Percentiles rank a stretch among this genome's conserved stretches.
Evolutionary conservation across 2,329 filamentous ascomycete species (phyloP).

Genomic region (Tolypocladium capitatum): DNA sequence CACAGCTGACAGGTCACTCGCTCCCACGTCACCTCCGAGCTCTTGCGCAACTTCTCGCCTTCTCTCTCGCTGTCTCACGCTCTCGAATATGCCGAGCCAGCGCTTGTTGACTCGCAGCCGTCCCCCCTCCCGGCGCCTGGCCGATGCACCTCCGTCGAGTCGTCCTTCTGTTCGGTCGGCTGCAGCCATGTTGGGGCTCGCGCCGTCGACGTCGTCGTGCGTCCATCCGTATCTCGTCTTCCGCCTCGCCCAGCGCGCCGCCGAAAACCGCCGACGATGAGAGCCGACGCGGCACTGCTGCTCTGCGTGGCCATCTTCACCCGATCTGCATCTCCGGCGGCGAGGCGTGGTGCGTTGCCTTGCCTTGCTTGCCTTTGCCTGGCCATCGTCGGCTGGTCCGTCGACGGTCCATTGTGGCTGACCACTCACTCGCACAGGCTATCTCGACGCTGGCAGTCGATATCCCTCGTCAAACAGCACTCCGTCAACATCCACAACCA

Average conservation of each 20-base stretch:
- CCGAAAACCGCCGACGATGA: slow-evolving; percentile 7
- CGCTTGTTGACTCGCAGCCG: background rate
- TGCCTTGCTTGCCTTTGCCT: background rate
- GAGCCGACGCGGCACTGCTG: slow-evolving; percentile 4
- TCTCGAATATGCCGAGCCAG: background rate
- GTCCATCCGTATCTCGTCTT: background rate
- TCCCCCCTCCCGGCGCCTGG: background rate
- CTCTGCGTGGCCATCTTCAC: slow-evolving; percentile 6
- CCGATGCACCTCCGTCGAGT: background rate
- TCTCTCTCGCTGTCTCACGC: background rate
- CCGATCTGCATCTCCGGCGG: slow-evolving; percentile 4
- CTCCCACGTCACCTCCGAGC: too few species aligned
- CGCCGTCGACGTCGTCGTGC: background rate
- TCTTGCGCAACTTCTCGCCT: too few species aligned
- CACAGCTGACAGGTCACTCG: too few species aligned
- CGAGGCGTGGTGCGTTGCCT: slow-evolving; percentile 5
- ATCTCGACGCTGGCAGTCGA: background rate
- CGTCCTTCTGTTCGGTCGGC: background rate
- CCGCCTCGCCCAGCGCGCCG: background rate
- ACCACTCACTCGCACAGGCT: background rate
- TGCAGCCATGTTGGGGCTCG: slow-evolving; percentile 1
- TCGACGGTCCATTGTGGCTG: background rate
- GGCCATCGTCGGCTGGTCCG: background rate
- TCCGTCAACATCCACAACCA: background rate
- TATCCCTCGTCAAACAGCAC: background rate